phyloP scores from a whole-genome alignment of 176 grass and related monocot species.

The Eragrostis curvula region DNA sequence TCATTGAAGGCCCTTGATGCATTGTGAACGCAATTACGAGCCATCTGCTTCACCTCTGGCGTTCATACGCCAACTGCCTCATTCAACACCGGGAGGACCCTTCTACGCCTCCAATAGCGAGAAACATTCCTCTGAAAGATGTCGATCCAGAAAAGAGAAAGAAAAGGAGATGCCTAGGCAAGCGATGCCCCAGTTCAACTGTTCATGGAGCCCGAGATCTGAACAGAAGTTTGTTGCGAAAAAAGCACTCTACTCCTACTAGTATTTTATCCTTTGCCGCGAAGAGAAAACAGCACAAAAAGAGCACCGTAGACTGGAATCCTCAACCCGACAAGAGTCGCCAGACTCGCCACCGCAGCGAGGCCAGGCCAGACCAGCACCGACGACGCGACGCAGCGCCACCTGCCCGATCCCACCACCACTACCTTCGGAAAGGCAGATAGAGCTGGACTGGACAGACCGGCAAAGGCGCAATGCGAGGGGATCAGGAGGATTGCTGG shows the following conservation, averaged over 20 bases:
- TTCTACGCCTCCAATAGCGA: not conserved
- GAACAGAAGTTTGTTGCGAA: constrained; percentile 33
- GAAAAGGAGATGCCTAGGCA: not conserved
- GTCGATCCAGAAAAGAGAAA: not conserved
- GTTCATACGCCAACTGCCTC: not conserved
- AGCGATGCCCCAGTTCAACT: not conserved
- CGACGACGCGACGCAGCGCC: not conserved
- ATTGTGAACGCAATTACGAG: constrained; percentile 35
- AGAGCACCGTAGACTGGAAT: not conserved
- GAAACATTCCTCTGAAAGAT: not conserved
- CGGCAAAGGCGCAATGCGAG: not conserved
- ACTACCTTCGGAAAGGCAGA: not conserved
- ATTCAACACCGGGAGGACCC: not conserved
- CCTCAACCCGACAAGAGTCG: constrained; percentile 17
- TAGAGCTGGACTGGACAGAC: not conserved
- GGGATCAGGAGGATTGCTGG: not conserved
- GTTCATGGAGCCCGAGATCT: constrained; percentile 3
- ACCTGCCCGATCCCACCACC: constrained; percentile 34
- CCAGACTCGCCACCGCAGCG: not conserved
- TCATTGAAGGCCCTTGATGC: not conserved
- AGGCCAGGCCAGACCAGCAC: not conserved
- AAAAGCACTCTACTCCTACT: not conserved
- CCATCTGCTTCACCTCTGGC: constrained; percentile 12
- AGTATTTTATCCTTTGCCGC: constrained; percentile 23
- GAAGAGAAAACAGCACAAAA: constrained; percentile 24